Percentiles rank a stretch among this genome's conserved stretches.
Evolutionary conservation across 768 basidiomycete species (phyloP).

Genomic region (Rhizopogon vesiculosus): DNA sequence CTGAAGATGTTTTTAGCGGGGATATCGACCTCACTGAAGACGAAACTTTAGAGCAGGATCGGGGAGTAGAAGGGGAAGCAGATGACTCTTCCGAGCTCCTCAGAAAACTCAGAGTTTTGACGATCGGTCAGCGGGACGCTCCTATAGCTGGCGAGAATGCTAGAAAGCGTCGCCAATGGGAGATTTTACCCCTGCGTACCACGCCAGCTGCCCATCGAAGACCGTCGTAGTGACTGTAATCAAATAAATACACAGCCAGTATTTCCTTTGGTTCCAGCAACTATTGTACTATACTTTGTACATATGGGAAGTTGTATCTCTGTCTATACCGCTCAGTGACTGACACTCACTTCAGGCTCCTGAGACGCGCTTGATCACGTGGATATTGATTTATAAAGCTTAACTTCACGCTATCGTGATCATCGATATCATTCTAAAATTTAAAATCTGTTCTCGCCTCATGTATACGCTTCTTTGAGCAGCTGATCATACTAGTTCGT

Average conservation of each 20-base stretch:
- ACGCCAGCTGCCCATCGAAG: slow-evolving; percentile 18
- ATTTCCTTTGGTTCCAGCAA: background rate
- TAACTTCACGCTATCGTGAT: background rate
- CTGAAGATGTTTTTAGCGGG: slow-evolving; percentile 63
- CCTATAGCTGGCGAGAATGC: slow-evolving; percentile 27
- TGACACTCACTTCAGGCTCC: background rate
- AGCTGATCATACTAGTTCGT: background rate
- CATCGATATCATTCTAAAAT: too few species aligned
- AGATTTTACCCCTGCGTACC: slow-evolving; percentile 38
- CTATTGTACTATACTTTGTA: background rate
- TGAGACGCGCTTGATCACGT: background rate
- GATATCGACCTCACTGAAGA: slow-evolving; percentile 73
- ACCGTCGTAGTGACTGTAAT: background rate
- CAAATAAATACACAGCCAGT: background rate
- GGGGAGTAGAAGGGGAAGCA: slow-evolving; percentile 72
- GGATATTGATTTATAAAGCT: background rate
- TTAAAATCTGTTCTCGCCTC: background rate
- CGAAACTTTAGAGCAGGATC: slow-evolving; percentile 75
- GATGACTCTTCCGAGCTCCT: slow-evolving; percentile 63
- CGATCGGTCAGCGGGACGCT: slow-evolving; percentile 38
- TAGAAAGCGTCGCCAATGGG: slow-evolving; percentile 43
- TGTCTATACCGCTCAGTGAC: background rate
- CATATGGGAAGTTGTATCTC: background rate
- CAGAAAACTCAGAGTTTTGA: slow-evolving; percentile 52
- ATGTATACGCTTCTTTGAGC: background rate